These are phyloP conservation scores for Phytophthora pinifolia DNA, from an alignment of 352 stramenopile genomes.

Conservation along the genomic window DNA sequence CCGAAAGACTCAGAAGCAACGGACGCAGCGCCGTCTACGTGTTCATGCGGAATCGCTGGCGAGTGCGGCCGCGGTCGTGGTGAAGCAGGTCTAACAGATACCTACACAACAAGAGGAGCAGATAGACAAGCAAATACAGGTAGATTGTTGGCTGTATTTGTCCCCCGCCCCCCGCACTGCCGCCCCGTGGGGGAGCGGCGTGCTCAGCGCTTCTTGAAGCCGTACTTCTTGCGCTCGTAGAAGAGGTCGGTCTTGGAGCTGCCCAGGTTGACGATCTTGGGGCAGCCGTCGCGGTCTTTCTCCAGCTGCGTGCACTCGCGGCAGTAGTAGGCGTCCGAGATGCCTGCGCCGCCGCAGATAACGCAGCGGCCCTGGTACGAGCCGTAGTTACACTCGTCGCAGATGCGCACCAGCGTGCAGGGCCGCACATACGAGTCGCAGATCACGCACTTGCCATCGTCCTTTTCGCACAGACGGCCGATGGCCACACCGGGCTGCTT, in stretches of 20 bases:
- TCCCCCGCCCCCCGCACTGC: slow-evolving; percentile 26
- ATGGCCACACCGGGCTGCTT: slow-evolving; percentile 99
- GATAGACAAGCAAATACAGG: neutral
- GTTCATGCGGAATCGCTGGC: slow-evolving; percentile 9
- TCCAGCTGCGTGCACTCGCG: slow-evolving; percentile 97
- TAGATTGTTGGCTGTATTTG: slow-evolving; percentile 14
- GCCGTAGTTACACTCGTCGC: slow-evolving; percentile 99
- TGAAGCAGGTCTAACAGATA: neutral
- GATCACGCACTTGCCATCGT: slow-evolving; percentile 99
- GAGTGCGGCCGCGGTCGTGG: slow-evolving; percentile 19
- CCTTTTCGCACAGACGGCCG: slow-evolving; percentile 98
- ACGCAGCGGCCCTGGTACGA: slow-evolving; percentile 96
- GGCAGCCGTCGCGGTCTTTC: slow-evolving; percentile 97
- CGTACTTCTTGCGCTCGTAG: slow-evolving; percentile 99
- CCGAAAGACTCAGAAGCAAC: slow-evolving; percentile 12
- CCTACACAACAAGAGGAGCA: neutral
- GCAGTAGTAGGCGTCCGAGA: slow-evolving; percentile 99
- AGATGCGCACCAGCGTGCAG: slow-evolving; percentile 97
- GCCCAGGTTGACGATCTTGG: slow-evolving; percentile 99
- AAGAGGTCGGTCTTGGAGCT: slow-evolving; percentile 97
- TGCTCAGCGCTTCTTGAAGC: slow-evolving; percentile 89
- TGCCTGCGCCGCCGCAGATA: slow-evolving; percentile 96
- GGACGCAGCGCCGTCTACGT: slow-evolving; percentile 13
- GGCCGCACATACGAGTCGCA: slow-evolving; percentile 99
- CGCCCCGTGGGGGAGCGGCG: slow-evolving; percentile 15